These are phyloP conservation scores for Extremus antarcticus DNA, from an alignment of 495 filamentous ascomycete genomes.

Conservation along the genomic window DNA sequence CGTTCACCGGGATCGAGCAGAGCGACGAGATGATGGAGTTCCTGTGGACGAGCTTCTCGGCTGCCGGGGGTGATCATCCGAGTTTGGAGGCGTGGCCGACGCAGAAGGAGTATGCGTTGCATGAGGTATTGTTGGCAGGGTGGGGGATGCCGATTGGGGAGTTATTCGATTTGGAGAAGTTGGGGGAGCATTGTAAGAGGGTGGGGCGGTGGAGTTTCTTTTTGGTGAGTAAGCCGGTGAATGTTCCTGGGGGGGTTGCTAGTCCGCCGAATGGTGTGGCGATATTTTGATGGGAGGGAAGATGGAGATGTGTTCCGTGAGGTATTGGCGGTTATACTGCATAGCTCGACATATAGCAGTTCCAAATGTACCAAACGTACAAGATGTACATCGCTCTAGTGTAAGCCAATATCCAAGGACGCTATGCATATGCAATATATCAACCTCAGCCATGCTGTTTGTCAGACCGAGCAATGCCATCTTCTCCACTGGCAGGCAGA, in stretches of 20 bases:
- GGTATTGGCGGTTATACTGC: no score
- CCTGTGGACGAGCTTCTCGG: conserved; percentile 30
- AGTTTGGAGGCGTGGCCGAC: conserved; percentile 28
- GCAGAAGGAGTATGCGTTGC: conserved; percentile 23
- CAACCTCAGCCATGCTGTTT: neutral
- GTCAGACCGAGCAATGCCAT: neutral
- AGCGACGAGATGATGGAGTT: conserved; percentile 33
- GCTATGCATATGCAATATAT: neutral
- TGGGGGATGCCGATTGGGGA: conserved; percentile 29
- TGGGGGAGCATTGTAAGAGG: conserved; percentile 23
- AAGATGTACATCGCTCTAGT: no score
- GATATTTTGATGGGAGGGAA: conserved; percentile 16
- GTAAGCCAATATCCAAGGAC: neutral
- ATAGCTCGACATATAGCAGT: no score
- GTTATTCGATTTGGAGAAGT: conserved; percentile 25
- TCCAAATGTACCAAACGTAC: neutral
- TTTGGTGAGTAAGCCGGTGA: conserved; percentile 17
- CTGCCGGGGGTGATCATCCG: conserved; percentile 28
- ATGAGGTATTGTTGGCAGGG: conserved; percentile 25
- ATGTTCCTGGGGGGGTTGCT: conserved; percentile 23
- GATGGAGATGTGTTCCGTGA: neutral
- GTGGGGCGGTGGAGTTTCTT: conserved; percentile 24
- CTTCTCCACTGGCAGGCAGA: conserved; percentile 8
- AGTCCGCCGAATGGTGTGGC: conserved; percentile 25
- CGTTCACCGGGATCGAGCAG: conserved; percentile 42